Evolutionary conservation across 83 land plant genomes (phyloP), one percentile per base, ranked within the genome.

Genomic region (Diphasiastrum complanatum): DNA sequence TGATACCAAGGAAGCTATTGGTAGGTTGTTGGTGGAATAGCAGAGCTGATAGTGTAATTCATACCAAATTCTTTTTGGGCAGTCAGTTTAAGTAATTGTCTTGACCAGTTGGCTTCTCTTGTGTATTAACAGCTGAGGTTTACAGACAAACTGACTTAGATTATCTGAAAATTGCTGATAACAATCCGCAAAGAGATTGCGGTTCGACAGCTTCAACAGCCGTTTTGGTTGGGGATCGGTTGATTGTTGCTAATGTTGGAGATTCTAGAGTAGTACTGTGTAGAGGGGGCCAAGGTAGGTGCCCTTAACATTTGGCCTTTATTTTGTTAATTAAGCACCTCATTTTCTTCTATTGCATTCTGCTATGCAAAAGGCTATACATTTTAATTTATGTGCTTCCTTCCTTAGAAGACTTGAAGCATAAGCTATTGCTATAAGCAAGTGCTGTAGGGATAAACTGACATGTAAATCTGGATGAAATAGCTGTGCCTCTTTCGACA

Each of bases 201-300:
- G 52, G 52, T 20, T 49, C 52, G 20, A 49, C 52, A 5, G 52
- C 52, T 5, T 49, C 52, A 8, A 49, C 52, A 49, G 52, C 52
- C 8, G 19, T 49, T 19, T 49, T 49, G 20, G 52, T 49, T 49
- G 52, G 52, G 19, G 52, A 49, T 11, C 52, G 52, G 6, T 49
- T 49, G 20, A 5, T 49, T 11, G 52, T 49, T 14, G 52, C 52
- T 5, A 49, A 49, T 20, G 18, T 49, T 14, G 52, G 52, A 8
- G 52, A 49, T 49, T 49, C 52, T 10, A 14, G 52, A 20, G 52
- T 19, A 20, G 52, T 49, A 6, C 20, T 49, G 20, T 49, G 52
- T 19, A 11, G 22, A 19, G 52, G 20, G 5, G 52, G 52, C 5
- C 6, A 49, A 20, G 52, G 52, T 49, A 20, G 20, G 52, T 11